Percentiles rank a stretch among this genome's conserved stretches.
Conservation (phyloP, 805 yeast species). For the Alloascoidea africana region DNA sequence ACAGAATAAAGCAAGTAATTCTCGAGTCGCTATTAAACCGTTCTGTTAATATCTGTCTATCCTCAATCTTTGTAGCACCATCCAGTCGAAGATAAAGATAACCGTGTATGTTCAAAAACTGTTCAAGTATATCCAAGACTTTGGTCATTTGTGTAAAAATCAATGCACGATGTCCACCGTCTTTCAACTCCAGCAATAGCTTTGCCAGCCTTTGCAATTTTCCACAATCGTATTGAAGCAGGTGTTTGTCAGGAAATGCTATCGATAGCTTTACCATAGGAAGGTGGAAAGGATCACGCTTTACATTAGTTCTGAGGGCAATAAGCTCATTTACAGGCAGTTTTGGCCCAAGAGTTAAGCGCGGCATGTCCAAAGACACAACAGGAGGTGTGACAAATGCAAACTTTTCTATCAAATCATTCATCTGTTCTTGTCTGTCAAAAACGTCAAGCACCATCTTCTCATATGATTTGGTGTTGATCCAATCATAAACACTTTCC, state of each 20-base stretch:
- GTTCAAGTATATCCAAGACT: conserved; percentile 85
- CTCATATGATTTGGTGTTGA: conserved; percentile 2
- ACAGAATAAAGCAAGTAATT: conserved; percentile 81
- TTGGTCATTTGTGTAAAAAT: conserved; percentile 98
- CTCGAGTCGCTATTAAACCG: conserved; percentile 76
- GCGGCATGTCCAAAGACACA: conserved; percentile 53
- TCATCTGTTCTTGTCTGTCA: conserved; percentile 21
- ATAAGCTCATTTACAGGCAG: conserved; percentile 6
- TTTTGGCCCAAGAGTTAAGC: conserved; percentile 13
- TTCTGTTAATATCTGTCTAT: conserved; percentile 88
- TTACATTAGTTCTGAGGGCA: conserved; percentile 3
- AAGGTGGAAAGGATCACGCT: conserved; percentile 50
- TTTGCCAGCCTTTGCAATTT: conserved; percentile 76
- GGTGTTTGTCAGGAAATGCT: conserved; percentile 90
- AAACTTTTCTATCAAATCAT: conserved; percentile 48
- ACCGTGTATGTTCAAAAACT: conserved; percentile 87
- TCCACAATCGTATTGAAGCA: conserved; percentile 93
- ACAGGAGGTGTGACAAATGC: conserved; percentile 83
- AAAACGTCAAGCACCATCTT: conserved; percentile 10
- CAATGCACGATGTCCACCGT: conserved; percentile 84
- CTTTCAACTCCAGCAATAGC: conserved; percentile 60
- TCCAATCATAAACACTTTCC: conserved; percentile 9
- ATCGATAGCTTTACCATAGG: conserved; percentile 78
- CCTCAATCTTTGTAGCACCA: conserved; percentile 96
- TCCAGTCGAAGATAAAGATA: conserved; percentile 89